phyloP scores from a whole-genome alignment of 108 stramenopile species.

The Cyclotella atomus region DNA sequence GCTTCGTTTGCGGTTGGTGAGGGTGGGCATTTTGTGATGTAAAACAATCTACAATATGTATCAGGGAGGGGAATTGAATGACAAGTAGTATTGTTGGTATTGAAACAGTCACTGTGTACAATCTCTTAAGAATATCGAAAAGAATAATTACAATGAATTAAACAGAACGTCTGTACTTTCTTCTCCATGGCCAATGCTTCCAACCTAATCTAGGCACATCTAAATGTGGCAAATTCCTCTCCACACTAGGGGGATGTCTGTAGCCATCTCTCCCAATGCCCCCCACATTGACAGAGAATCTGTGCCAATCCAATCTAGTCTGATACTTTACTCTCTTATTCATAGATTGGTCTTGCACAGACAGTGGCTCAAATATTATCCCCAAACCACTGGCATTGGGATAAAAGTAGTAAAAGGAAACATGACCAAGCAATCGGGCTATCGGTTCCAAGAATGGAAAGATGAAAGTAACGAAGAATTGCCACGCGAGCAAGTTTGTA shows the following conservation, averaged over 20 bases:
- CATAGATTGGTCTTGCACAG: constrained; percentile 34
- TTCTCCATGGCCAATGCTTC: constrained; percentile 67
- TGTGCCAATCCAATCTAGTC: constrained; percentile 59
- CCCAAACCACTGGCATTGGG: constrained; percentile 55
- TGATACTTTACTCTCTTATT: constrained; percentile 39
- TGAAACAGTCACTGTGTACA: too few species aligned
- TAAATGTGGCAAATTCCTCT: constrained; percentile 51
- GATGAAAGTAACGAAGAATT: constrained; percentile 37
- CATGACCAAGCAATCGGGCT: constrained; percentile 28
- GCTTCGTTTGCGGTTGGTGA: constrained; percentile 86
- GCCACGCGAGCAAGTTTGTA: constrained; percentile 46
- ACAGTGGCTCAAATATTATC: constrained; percentile 54
- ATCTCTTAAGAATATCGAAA: too few species aligned
- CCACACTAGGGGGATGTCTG: constrained; percentile 52
- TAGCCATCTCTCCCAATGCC: constrained; percentile 53
- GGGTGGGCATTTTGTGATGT: constrained; percentile 78
- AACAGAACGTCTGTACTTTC: too few species aligned
- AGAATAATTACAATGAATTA: too few species aligned
- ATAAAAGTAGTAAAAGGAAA: constrained; percentile 56
- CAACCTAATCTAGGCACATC: constrained; percentile 44
- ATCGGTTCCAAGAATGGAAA: constrained; percentile 48
- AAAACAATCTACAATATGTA: neutral
- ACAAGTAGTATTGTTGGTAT: too few species aligned
- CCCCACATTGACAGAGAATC: constrained; percentile 50
- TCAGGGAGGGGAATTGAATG: neutral